These are phyloP conservation scores for Colletotrichum viniferum DNA, from an alignment of 2,329 filamentous ascomycete species.

Conservation along the genomic window DNA sequence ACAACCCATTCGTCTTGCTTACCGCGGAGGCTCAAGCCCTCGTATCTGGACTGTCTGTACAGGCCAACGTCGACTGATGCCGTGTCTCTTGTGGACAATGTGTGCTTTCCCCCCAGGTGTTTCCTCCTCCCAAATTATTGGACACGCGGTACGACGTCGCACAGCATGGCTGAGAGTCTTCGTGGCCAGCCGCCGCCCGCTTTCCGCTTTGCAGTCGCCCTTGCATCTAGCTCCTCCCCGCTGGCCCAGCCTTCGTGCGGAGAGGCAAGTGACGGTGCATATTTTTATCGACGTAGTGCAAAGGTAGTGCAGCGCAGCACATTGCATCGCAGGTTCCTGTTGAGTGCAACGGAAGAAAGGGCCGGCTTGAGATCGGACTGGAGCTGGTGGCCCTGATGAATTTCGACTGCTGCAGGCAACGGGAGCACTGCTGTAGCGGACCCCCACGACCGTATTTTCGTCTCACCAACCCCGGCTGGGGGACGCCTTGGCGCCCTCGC, in stretches of 20 bases:
- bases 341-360: neutral
- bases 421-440: neutral
- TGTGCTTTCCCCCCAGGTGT: neutral
- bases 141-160: neutral
- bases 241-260: neutral
- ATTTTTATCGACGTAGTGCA: neutral
- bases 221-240: neutral
- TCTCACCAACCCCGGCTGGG: constrained; percentile 3
- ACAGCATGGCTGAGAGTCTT: constrained; percentile 1
- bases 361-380: neutral
- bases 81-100: neutral
- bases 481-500: neutral
- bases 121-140: neutral
- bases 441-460: neutral
- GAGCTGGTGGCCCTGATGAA: neutral
- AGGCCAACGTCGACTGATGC: neutral
- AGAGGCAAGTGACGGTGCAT: neutral
- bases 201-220: constrained; percentile 1
- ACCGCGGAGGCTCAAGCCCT: neutral
- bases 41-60: neutral
- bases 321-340: neutral
- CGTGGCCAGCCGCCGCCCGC: neutral
- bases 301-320: neutral
- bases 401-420: neutral
- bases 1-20: neutral